These are phyloP conservation scores for Alternaria infectoria DNA, from an alignment of 2,329 filamentous ascomycete genomes.

Conservation along the genomic window DNA sequence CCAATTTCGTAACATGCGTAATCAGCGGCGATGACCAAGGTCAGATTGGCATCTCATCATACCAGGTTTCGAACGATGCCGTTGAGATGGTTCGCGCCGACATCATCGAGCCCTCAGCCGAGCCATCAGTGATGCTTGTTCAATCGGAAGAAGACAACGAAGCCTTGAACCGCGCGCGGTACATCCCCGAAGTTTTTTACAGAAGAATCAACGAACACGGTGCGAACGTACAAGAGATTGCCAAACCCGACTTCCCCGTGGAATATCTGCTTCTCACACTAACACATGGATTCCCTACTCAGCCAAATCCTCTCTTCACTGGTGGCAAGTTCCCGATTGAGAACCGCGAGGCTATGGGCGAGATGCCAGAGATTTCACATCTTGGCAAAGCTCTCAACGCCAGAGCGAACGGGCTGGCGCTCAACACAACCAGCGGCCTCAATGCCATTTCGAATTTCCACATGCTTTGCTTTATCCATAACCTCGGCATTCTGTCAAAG, in stretches of 20 bases:
- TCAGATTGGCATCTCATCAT: constrained; percentile 86
- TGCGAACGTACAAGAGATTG: constrained; percentile 94
- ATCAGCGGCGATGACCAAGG: constrained; percentile 91
- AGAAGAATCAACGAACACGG: constrained; percentile 95
- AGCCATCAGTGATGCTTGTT: constrained; percentile 92
- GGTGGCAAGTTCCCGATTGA: constrained; percentile 81
- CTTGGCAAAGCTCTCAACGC: constrained; percentile 73
- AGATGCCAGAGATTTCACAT: constrained; percentile 78
- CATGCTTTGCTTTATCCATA: constrained; percentile 83
- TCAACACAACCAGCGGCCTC: constrained; percentile 68
- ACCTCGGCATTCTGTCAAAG: constrained; percentile 82
- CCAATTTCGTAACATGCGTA: constrained; percentile 95
- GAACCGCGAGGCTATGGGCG: constrained; percentile 85
- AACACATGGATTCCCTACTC: constrained; percentile 92
- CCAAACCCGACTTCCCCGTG: constrained; percentile 93
- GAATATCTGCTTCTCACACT: constrained; percentile 96
- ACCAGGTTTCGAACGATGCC: constrained; percentile 93
- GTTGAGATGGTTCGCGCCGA: constrained; percentile 97
- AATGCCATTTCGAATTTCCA: constrained; percentile 90
- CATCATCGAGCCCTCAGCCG: constrained; percentile 92
- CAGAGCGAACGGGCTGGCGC: constrained; percentile 56
- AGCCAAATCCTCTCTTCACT: constrained; percentile 78
- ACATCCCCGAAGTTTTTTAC: constrained; percentile 98
- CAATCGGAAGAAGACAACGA: constrained; percentile 89
- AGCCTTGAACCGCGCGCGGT: constrained; percentile 71